Evolutionary conservation across 1,284 basidiomycete genomes (phyloP).

Genomic region (Fomitopsis palustris): DNA sequence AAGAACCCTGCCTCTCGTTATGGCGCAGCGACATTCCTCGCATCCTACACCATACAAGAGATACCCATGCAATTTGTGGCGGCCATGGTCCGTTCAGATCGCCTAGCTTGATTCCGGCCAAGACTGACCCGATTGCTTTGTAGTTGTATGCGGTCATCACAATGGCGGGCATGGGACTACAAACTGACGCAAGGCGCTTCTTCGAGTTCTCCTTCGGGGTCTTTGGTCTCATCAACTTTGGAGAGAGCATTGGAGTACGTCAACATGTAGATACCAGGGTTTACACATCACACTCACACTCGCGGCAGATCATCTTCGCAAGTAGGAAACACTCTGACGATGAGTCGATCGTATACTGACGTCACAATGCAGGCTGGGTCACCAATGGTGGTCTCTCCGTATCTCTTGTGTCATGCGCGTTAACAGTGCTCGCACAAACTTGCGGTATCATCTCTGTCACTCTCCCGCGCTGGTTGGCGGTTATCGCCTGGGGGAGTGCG

Average conservation of each 20-base stretch:
- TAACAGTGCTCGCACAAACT: not conserved
- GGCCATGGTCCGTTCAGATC: not conserved
- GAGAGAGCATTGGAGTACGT: not conserved
- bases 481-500: not conserved
- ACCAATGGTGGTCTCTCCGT: not conserved
- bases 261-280: not conserved
- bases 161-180: not conserved
- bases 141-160: not conserved
- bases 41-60: not conserved
- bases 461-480: not conserved
- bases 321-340: not conserved
- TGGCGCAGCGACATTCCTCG: not conserved
- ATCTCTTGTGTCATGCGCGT: not conserved
- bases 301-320: not conserved
- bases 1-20: not conserved
- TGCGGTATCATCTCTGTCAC: not conserved
- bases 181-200: not conserved
- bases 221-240: not conserved
- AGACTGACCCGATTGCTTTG: not conserved
- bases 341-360: not conserved
- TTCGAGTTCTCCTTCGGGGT: constrained; percentile 1
- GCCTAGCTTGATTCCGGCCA: not conserved
- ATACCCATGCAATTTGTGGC: not conserved
- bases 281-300: not conserved
- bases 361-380: not conserved